phyloP scores from a whole-genome alignment of 768 basidiomycete species.

The Boletellus ananiceps region DNA sequence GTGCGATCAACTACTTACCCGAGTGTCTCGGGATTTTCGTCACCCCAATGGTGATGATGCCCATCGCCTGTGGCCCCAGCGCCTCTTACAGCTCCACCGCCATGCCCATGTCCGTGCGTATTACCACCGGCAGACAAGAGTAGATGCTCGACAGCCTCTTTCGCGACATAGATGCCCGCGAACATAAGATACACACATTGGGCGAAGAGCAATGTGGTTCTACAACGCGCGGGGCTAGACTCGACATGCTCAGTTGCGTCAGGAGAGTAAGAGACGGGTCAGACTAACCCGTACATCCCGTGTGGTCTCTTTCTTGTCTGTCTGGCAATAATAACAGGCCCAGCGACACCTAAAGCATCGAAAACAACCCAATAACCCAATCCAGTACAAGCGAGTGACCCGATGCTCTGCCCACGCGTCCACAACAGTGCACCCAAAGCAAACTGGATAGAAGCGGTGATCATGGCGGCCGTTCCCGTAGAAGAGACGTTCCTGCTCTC shows the following conservation, averaged over 20 bases:
- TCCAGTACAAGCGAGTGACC: slow-evolving; percentile 83
- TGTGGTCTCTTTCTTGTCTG: slow-evolving; percentile 32
- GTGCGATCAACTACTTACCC: slow-evolving; percentile 34
- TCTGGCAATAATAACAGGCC: slow-evolving; percentile 31
- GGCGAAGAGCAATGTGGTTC: slow-evolving; percentile 74
- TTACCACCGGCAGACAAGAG: slow-evolving; percentile 76
- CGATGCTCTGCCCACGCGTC: slow-evolving; percentile 85
- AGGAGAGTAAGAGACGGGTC: slow-evolving; percentile 16
- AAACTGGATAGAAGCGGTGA: slow-evolving; percentile 44
- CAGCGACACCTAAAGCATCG: slow-evolving; percentile 78
- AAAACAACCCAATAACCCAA: slow-evolving; percentile 97
- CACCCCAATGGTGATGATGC: slow-evolving; percentile 66
- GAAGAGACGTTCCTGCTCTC: slow-evolving; percentile 16
- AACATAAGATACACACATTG: slow-evolving; percentile 95
- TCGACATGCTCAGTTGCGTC: not conserved
- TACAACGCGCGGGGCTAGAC: slow-evolving; percentile 57
- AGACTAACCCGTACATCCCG: slow-evolving; percentile 60
- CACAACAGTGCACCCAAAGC: slow-evolving; percentile 72
- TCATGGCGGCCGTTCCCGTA: slow-evolving; percentile 19
- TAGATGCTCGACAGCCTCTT: slow-evolving; percentile 93
- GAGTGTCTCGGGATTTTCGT: slow-evolving; percentile 38
- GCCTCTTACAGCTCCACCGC: slow-evolving; percentile 47
- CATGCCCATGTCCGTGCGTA: slow-evolving; percentile 61
- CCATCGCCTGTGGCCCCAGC: slow-evolving; percentile 32
- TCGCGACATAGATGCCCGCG: slow-evolving; percentile 91